Percentiles rank a stretch among this genome's conserved stretches.
Conservation (phyloP, 2,329 filamentous ascomycete genomes). For the Achaetomium macrosporum region DNA sequence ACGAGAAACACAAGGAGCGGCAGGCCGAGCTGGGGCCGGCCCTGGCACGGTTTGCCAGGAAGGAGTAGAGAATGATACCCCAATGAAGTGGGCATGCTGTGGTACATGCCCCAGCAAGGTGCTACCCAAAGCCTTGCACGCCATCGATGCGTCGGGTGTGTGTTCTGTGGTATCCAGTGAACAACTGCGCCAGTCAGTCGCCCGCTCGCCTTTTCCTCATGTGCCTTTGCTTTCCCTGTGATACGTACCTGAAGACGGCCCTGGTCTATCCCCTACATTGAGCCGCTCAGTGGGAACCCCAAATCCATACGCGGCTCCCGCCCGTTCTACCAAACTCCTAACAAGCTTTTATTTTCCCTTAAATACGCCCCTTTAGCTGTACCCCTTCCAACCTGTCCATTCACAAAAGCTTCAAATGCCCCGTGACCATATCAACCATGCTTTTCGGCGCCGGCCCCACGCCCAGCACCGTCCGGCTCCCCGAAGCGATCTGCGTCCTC, state of each 20-base stretch:
- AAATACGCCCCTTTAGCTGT: neutral
- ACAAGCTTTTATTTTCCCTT: neutral
- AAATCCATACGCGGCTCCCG: no score
- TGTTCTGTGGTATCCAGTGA: neutral
- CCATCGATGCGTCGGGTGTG: neutral
- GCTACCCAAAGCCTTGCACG: no score
- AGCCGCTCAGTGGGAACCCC: no score
- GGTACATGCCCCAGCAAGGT: neutral
- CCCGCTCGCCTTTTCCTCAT: no score
- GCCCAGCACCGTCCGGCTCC: constrained; percentile 87
- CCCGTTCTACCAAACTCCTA: neutral
- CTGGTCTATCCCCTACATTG: no score
- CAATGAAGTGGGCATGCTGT: neutral
- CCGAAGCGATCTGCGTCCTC: constrained; percentile 89
- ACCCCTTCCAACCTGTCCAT: neutral
- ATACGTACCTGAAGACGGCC: no score
- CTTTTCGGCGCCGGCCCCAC: constrained; percentile 78
- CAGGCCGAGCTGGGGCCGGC: constrained; percentile 77
- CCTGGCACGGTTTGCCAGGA: constrained; percentile 76
- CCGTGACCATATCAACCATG: constrained; percentile 79
- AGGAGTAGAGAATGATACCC: constrained; percentile 43
- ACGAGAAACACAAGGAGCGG: constrained; percentile 56
- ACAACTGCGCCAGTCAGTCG: neutral
- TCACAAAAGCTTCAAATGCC: constrained; percentile 75
- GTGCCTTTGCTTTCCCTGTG: no score